phyloP scores from a whole-genome alignment of 306 rosid species.

The Cucumis hystrix region DNA sequence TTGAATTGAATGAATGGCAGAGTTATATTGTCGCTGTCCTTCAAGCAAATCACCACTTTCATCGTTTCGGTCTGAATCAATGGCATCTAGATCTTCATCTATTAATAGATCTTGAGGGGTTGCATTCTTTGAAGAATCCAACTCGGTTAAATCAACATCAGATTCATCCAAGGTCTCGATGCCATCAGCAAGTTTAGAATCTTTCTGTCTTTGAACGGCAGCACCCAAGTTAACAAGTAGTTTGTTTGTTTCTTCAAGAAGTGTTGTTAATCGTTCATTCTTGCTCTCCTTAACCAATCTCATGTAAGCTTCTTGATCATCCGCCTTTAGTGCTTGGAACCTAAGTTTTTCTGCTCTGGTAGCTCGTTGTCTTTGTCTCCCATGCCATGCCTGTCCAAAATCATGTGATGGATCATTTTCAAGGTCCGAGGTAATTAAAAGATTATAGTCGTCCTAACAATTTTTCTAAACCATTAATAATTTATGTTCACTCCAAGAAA shows the following conservation, averaged over 20 bases:
- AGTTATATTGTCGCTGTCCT: constrained; percentile 97
- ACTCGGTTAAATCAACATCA: constrained; percentile 63
- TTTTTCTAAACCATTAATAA: background rate
- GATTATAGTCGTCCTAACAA: no score
- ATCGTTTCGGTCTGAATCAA: constrained; percentile 65
- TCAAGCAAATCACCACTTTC: constrained; percentile 84
- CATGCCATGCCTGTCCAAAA: constrained; percentile 80
- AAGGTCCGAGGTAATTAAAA: background rate
- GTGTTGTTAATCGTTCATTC: constrained; percentile 81
- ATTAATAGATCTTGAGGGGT: constrained; percentile 40
- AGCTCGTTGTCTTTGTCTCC: constrained; percentile 95
- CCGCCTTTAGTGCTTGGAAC: constrained; percentile 94
- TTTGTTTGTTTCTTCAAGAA: constrained; percentile 96
- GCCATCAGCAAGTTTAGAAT: constrained; percentile 61
- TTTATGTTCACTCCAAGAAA: background rate
- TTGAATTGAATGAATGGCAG: constrained; percentile 93
- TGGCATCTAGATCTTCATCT: constrained; percentile 60
- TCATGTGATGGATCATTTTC: background rate
- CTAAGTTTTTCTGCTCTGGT: constrained; percentile 94
- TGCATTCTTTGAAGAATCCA: constrained; percentile 55
- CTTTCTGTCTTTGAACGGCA: constrained; percentile 98
- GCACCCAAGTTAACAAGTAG: constrained; percentile 96
- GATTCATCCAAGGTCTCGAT: constrained; percentile 68
- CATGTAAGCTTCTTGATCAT: constrained; percentile 99
- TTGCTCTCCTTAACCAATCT: constrained; percentile 99